Base-by-base conservation (phyloP, 2,329 filamentous ascomycete species). In the Elsinoe fawcettii region DNA sequence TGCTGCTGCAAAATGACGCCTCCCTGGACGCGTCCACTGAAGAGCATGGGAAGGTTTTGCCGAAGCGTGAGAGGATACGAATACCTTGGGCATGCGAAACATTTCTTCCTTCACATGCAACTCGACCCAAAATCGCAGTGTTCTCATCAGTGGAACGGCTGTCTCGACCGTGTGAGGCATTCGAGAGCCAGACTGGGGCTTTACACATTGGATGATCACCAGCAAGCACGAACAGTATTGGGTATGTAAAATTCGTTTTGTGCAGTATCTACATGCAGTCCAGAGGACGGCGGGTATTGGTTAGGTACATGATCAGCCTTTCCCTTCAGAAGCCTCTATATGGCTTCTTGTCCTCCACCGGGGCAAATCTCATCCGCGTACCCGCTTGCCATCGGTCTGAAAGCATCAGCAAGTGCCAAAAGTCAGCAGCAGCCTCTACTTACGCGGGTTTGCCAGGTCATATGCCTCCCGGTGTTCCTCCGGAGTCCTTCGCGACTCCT, bases 381-480 rank as follows among this genome's bases (percentile, higher is more conserved):
- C 41, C 20, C 41, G 20, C 30, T 20, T 55, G 30, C 18, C 32
- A 18, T 18, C 23, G 41, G 11, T 25, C 34, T 18, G 14, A 27
- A 41, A 22, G 14, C 20, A 27, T 55, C 34, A 55, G 51, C 20
- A 23, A 23, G 3, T 12, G 14, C 16, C 18, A 37, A n/a, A n/a
- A 9, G 1, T 9, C 11, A 18, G 22, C 18, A 12, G 22, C 7
- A 55, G 23, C 14, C 12, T 11, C 9, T 41, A 22, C 51, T 55
- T 27, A 55, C 51, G 16, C 14, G 30, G 30, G 22, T 55, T 18
- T 22, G 12, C 30, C 20, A 41, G 9, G 8, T 5, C 18, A 14
- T 39, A 16, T 2, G 34, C 30, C 3, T 23, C 49, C 11, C 41
- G 5, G 27, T 60, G 58, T 49, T 60, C 55, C 51, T 60, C 58